Evolutionary conservation across 495 filamentous ascomycete genomes (phyloP).

Genomic region (Penicillium goetzii): DNA sequence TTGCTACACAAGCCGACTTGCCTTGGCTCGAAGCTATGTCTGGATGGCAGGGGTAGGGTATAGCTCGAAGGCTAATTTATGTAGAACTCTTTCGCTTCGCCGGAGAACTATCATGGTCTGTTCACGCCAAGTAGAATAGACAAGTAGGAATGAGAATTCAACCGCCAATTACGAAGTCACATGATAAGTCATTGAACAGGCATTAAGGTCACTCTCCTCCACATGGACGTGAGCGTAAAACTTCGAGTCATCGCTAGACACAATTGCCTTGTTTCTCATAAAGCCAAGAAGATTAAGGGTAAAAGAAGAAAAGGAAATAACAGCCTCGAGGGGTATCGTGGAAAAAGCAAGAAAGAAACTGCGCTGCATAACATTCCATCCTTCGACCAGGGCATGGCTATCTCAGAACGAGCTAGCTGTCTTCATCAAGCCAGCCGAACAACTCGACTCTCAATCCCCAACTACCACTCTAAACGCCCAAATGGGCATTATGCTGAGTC

Average conservation of each 20-base stretch:
- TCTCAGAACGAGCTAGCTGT: neutral
- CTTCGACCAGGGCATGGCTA: neutral
- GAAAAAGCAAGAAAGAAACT: neutral
- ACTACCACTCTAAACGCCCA: constrained; percentile 23
- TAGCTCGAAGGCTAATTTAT: too few relatives aligned
- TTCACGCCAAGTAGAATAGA: too few relatives aligned
- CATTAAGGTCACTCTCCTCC: neutral
- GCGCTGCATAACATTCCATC: neutral
- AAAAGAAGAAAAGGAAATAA: neutral
- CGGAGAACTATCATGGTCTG: too few relatives aligned
- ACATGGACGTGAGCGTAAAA: too few relatives aligned
- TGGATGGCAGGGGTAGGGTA: too few relatives aligned
- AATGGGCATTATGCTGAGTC: constrained; percentile 28
- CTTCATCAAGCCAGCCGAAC: neutral
- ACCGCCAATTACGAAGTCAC: neutral
- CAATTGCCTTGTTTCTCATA: neutral
- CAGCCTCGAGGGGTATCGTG: constrained; percentile 3
- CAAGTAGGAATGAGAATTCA: too few relatives aligned
- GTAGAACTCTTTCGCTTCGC: too few relatives aligned
- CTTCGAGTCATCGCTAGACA: neutral
- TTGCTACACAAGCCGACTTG: too few relatives aligned
- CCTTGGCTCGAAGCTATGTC: too few relatives aligned
- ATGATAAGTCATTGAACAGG: neutral
- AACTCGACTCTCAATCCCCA: neutral
- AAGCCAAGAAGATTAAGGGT: neutral